These are phyloP conservation scores for Tricholoma furcatifolium DNA, from an alignment of 768 basidiomycete genomes.

Conservation along the genomic window DNA sequence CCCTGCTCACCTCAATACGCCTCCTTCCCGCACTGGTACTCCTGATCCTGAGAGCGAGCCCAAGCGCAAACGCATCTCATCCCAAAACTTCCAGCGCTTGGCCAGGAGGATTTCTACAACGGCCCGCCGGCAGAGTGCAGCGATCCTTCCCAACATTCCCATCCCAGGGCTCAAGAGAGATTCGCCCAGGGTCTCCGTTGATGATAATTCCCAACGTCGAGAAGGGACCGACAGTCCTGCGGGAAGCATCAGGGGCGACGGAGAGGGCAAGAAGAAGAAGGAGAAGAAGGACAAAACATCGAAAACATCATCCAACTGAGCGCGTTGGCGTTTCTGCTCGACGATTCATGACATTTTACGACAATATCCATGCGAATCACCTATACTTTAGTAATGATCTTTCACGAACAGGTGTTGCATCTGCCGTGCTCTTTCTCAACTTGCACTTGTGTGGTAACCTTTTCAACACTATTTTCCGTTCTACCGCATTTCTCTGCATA, in stretches of 20 bases:
- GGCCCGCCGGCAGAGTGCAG: slow-evolving; percentile 55
- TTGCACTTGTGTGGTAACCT: background rate
- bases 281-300: slow-evolving; percentile 63
- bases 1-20: slow-evolving; percentile 52
- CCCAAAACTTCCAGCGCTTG: slow-evolving; percentile 83
- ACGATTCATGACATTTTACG: slow-evolving; percentile 25
- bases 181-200: slow-evolving; percentile 43
- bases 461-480: slow-evolving; percentile 1
- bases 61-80: slow-evolving; percentile 78
- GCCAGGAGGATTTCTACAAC: slow-evolving; percentile 72
- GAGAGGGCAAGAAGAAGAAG: slow-evolving; percentile 47
- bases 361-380: slow-evolving; percentile 13
- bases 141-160: slow-evolving; percentile 47
- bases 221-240: slow-evolving; percentile 58
- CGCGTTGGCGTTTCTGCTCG: slow-evolving; percentile 7
- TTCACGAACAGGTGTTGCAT: slow-evolving; percentile 6
- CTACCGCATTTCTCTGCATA: slow-evolving; percentile 3
- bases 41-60: slow-evolving; percentile 74
- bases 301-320: slow-evolving; percentile 34
- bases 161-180: slow-evolving; percentile 56
- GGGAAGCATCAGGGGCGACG: slow-evolving; percentile 50
- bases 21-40: slow-evolving; percentile 67
- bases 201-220: slow-evolving; percentile 40
- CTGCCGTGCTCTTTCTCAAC: slow-evolving; percentile 1
- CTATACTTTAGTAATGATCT: slow-evolving; percentile 19